A percentile compares a stretch with the other conserved stretches of the same genome.
Evolutionary conservation across 257 asterid genomes (phyloP).

Genomic region (Solanum infundibuliforme): DNA sequence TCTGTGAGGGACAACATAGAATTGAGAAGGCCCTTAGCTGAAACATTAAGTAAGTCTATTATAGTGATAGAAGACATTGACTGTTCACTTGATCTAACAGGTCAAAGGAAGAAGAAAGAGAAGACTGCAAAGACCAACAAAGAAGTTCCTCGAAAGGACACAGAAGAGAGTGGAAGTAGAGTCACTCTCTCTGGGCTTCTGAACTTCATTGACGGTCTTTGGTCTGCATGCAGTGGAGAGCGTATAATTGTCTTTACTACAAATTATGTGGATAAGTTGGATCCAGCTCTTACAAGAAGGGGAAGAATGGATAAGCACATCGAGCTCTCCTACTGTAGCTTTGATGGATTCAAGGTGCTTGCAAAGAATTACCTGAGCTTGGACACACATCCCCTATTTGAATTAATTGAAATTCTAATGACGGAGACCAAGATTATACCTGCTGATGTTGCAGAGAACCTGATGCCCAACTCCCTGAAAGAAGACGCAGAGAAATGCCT

Average conservation of each 20-base stretch:
- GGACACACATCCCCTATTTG: conserved; percentile 4
- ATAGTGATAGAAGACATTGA: background rate
- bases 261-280: conserved; percentile 10
- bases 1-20: background rate
- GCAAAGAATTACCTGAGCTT: conserved; percentile 10
- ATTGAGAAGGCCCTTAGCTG: background rate
- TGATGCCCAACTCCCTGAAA: conserved; percentile 9
- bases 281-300: conserved; percentile 11
- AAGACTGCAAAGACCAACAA: background rate
- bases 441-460: conserved; percentile 14
- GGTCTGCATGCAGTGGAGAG: conserved; percentile 14
- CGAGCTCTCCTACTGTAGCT: conserved; percentile 11
- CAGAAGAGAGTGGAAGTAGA: conserved; percentile 2
- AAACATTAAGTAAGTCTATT: background rate
- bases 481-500: conserved; percentile 11
- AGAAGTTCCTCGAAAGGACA: background rate
- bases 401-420: background rate
- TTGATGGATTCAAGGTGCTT: conserved; percentile 18
- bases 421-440: conserved; percentile 10
- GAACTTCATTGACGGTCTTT: conserved; percentile 11
- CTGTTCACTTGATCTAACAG: background rate
- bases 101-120: background rate
- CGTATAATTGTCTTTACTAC: conserved; percentile 12
- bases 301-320: conserved; percentile 21
- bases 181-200: conserved; percentile 11